These are phyloP conservation scores for Mortierella sp. DNA, from an alignment of 371 early-diverging fungal genomes.

Conservation along the genomic window DNA sequence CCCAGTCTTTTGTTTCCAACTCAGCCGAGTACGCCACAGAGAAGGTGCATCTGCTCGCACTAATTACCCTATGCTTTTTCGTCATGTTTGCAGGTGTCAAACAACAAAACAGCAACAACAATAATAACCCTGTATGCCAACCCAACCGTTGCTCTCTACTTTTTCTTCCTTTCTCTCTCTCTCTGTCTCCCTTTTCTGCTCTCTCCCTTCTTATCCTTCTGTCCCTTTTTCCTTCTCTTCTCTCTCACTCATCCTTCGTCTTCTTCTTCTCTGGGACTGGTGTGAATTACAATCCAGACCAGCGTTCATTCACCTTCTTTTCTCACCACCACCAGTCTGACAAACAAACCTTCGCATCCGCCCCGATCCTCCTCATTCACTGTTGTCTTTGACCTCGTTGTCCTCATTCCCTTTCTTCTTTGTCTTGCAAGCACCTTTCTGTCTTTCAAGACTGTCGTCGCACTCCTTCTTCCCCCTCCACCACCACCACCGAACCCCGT, in stretches of 20 bases:
- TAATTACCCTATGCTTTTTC: no score
- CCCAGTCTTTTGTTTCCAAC: no score
- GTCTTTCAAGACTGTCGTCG: background rate
- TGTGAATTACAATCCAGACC: conserved; percentile 28
- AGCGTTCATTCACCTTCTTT: background rate
- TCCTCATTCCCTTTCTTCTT: background rate
- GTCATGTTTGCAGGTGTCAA: background rate
- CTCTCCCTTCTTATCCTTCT: background rate
- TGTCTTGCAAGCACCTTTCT: background rate
- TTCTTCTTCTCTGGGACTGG: conserved; percentile 11
- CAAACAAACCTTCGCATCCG: conserved; percentile 4
- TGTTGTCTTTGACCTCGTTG: background rate
- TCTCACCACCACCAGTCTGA: background rate
- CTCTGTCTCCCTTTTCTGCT: background rate
- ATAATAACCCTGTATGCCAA: background rate
- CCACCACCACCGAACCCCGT: background rate
- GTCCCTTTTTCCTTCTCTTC: background rate
- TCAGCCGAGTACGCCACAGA: no score
- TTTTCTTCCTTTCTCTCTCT: background rate
- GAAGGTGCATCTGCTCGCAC: no score
- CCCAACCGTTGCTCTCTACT: conserved; percentile 3
- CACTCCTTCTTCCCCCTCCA: background rate
- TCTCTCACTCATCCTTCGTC: background rate
- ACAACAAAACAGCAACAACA: background rate
- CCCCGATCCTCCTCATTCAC: background rate